Evolutionary conservation across 208 protist genomes (phyloP).

Genomic region (Tetramitus jugosus): DNA sequence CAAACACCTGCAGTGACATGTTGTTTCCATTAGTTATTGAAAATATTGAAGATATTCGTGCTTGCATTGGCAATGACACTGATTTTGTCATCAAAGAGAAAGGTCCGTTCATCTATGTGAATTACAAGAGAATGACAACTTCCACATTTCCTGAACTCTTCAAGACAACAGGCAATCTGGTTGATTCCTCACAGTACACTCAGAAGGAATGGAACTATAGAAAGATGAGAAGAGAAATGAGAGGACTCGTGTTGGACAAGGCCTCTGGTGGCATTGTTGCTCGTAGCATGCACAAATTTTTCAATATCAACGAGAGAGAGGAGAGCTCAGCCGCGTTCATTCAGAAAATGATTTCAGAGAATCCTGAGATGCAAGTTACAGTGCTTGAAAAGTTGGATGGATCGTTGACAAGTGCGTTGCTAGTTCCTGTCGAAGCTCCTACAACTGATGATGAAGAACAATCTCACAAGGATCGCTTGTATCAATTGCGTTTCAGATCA

Average conservation of each 20-base stretch:
- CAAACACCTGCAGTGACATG: no score
- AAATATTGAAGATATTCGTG: no score
- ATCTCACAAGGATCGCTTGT: neutral
- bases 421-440: neutral
- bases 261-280: neutral
- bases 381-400: conserved; percentile 16
- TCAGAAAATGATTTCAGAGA: neutral
- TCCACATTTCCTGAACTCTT: neutral
- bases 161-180: neutral
- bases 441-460: neutral
- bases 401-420: neutral
- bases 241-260: conserved; percentile 3
- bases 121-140: neutral
- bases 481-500: neutral
- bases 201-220: no score
- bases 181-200: neutral
- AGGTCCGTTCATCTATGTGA: neutral
- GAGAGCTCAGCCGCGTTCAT: neutral
- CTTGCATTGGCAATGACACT: neutral
- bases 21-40: no score
- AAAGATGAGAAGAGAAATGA: neutral
- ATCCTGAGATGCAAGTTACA: no score
- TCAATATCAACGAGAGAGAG: neutral
- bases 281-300: conserved; percentile 11
- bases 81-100: neutral